Base-by-base conservation (phyloP, 371 early-diverging fungal genomes). In the Apophysomyces trapeziformis region DNA sequence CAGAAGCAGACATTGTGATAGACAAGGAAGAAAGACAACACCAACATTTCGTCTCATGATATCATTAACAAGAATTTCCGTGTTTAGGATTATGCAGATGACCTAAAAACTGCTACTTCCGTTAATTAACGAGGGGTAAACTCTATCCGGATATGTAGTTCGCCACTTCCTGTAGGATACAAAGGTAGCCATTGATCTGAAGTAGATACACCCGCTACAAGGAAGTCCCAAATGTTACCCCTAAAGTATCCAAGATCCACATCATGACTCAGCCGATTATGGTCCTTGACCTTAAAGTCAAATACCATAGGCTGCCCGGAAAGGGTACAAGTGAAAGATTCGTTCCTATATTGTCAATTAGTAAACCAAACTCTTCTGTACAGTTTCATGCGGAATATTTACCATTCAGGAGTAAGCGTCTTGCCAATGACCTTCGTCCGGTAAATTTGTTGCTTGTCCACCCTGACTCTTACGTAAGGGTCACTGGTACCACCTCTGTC, bases 341-440 rank as follows among this genome's bases (percentile, higher is more conserved):
- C 71, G 46, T 67, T 14, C 82, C 82, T 70, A 43, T 61, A 44
- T n/a, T 36, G 4, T 57, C 26, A 58, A 12, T 62, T 39, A 59
- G 14, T 36, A 36, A n/a, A 5, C 38, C n/a, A 13, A 7, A 7
- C 16, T 45, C 46, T 7, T 13, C 8, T 41, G 8, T 4, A 1
- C 41, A 58, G 46, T 32, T 21, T 36, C 38, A 44, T 67, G 5
- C 26, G 32, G 46, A 12, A 18, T n/a, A 26, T 57, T 68, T 61
- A 83, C 77, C 95, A 97, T 58, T 68, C 68, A 0, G 95, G 96
- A 32, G 84, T 74, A 5, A 88, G 63, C 4, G 90, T 88, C 72
- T 92, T 91, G 76, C 90, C 88, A 35, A 89, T 82, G 18, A 89
- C 89, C 64, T 86, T 87, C 14, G 95, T 93, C 70, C 92, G 93